A percentile compares a stretch with the other conserved stretches of the same genome.
These are phyloP conservation scores for Flaveria trinervia DNA, from an alignment of 129 eudicot genomes.

Conservation along the genomic window DNA sequence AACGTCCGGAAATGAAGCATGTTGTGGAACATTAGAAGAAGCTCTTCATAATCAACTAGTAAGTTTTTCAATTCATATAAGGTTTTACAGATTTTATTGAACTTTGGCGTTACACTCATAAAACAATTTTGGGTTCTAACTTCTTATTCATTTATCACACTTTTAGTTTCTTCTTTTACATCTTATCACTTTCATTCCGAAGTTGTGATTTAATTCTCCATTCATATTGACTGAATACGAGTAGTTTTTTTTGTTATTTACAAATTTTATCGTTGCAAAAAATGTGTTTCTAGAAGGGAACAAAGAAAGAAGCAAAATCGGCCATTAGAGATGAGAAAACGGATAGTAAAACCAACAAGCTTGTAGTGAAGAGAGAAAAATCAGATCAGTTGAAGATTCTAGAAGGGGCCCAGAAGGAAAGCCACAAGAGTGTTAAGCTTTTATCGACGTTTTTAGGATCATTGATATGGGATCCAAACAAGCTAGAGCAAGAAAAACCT, in stretches of 20 bases:
- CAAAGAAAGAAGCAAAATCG: no score
- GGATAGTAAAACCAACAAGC: not conserved
- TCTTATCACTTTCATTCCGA: no score
- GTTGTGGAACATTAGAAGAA: conserved; percentile 15
- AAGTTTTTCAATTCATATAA: not conserved
- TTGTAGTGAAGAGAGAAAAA: not conserved
- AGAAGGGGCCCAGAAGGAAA: no score
- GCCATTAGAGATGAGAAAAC: not conserved
- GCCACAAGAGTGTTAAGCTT: not conserved
- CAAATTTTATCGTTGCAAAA: no score
- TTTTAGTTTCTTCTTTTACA: no score
- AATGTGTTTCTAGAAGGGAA: no score
- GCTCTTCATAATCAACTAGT: conserved; percentile 10
- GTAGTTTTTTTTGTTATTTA: no score
- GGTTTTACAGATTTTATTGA: not conserved
- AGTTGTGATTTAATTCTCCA: no score
- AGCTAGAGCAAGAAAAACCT: not conserved
- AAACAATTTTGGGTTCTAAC: no score
- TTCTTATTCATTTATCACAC: no score
- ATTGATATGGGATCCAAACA: no score
- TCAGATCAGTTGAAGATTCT: not conserved
- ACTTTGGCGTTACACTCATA: not conserved
- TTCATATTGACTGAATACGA: no score
- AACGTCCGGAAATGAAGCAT: conserved; percentile 14
- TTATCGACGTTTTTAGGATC: not conserved